Conservation (phyloP, 139 green algal species). For the Limnomonas spitsbergensis region DNA sequence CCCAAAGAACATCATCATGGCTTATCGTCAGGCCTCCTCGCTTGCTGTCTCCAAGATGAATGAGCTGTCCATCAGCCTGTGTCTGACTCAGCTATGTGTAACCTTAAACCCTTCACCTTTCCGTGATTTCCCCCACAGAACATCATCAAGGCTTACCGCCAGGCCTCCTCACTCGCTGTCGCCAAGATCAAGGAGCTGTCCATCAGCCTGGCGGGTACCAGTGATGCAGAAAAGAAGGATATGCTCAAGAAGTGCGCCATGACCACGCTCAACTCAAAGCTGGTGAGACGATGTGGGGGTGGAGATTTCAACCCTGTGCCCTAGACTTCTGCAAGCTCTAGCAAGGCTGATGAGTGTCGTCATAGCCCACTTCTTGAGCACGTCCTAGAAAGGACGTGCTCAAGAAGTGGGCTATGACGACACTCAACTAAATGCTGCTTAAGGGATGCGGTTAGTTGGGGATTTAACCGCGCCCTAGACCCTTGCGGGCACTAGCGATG, state of each 20-base stretch:
- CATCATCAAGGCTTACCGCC: conserved; percentile 85
- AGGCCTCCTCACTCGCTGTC: conserved; percentile 78
- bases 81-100: too few relatives aligned
- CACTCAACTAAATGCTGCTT: conserved; percentile 95
- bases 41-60: too few relatives aligned
- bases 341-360: too few relatives aligned
- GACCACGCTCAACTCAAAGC: conserved; percentile 95
- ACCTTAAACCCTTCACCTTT: too few relatives aligned
- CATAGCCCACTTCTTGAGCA: too few relatives aligned
- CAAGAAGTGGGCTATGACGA: conserved; percentile 90
- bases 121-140: not conserved
- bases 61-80: too few relatives aligned
- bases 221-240: conserved; percentile 61
- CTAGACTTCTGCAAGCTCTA: too few relatives aligned
- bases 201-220: conserved; percentile 76
- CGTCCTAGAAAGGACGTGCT: conserved; percentile 79
- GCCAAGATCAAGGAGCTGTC: conserved; percentile 70
- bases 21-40: too few relatives aligned
- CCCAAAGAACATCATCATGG: too few relatives aligned
- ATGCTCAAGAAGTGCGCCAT: conserved; percentile 92
- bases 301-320: not conserved
- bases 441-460: not conserved
- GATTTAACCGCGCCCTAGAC: conserved; percentile 47
- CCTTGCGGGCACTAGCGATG: conserved; percentile 69
- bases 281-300: conserved; percentile 56